These are phyloP conservation scores for Schwanniomyces polymorphus DNA, from an alignment of 805 yeast genomes.

Conservation along the genomic window DNA sequence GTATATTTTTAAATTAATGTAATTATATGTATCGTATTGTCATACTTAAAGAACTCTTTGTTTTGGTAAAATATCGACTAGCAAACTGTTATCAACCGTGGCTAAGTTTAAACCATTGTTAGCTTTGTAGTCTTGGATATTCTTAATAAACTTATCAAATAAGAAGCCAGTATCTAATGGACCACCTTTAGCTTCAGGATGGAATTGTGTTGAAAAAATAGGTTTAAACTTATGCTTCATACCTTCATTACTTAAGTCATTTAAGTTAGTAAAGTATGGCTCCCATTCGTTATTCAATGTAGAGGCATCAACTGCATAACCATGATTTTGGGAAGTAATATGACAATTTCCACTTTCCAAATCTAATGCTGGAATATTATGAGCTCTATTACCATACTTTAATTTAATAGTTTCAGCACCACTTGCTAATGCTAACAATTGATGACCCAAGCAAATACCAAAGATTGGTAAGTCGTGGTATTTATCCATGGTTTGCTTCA, in stretches of 20 bases:
- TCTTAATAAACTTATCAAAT: slow-evolving; percentile 84
- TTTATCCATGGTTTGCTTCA: slow-evolving; percentile 66
- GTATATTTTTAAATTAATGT: background rate
- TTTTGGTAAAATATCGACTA: slow-evolving; percentile 64
- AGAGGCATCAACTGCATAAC: slow-evolving; percentile 88
- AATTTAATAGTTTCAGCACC: slow-evolving; percentile 92
- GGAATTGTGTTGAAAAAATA: slow-evolving; percentile 95
- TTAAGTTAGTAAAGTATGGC: slow-evolving; percentile 82
- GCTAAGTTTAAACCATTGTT: slow-evolving; percentile 41
- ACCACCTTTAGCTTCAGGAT: slow-evolving; percentile 99
- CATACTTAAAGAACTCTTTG: slow-evolving; percentile 52
- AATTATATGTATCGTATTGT: background rate
- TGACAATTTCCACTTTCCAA: slow-evolving; percentile 89
- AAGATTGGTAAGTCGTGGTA: slow-evolving; percentile 80
- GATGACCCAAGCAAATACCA: slow-evolving; percentile 98
- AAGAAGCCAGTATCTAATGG: slow-evolving; percentile 90
- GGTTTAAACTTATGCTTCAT: slow-evolving; percentile 89
- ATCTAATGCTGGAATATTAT: slow-evolving; percentile 95
- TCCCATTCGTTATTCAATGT: slow-evolving; percentile 81
- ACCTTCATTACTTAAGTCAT: slow-evolving; percentile 97
- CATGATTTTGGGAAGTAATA: slow-evolving; percentile 98
- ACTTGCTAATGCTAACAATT: slow-evolving; percentile 88
- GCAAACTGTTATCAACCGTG: slow-evolving; percentile 46
- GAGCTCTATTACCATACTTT: slow-evolving; percentile 98
- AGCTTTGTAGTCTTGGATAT: slow-evolving; percentile 55